These are phyloP conservation scores for Camellia sinensis DNA, from an alignment of 148 eudicot species.

Conservation along the genomic window DNA sequence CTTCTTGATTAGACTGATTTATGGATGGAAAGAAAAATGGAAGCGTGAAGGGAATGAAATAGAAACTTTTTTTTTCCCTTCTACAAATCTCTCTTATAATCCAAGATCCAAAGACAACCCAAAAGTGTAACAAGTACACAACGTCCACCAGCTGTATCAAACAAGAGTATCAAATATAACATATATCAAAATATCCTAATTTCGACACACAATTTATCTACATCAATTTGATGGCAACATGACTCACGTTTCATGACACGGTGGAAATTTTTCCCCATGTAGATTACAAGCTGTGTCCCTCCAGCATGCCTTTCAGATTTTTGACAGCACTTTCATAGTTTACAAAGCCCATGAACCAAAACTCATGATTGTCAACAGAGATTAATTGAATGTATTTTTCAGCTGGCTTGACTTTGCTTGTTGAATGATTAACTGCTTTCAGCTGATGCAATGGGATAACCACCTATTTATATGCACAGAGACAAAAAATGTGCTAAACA, in stretches of 20 bases:
- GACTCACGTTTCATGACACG: neutral
- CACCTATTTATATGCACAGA: slow-evolving; percentile 35
- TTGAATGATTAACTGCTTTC: slow-evolving; percentile 67
- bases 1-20: no score
- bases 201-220: neutral
- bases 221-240: neutral
- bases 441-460: slow-evolving; percentile 62
- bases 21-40: no score
- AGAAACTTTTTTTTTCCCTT: no score
- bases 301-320: slow-evolving; percentile 46
- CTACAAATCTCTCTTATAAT: no score
- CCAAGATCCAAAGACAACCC: no score
- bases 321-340: slow-evolving; percentile 75
- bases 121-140: neutral
- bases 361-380: slow-evolving; percentile 69
- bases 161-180: neutral
- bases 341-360: slow-evolving; percentile 83
- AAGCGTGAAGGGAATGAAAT: no score
- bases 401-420: slow-evolving; percentile 57
- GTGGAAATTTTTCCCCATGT: neutral
- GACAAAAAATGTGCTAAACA: neutral
- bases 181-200: neutral
- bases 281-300: slow-evolving; percentile 19
- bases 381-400: slow-evolving; percentile 79
- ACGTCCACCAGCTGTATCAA: neutral